Evolutionary conservation across 345 rosid genomes (phyloP), one percentile per base, ranked within the genome.

Genomic region (Linum tenue): DNA sequence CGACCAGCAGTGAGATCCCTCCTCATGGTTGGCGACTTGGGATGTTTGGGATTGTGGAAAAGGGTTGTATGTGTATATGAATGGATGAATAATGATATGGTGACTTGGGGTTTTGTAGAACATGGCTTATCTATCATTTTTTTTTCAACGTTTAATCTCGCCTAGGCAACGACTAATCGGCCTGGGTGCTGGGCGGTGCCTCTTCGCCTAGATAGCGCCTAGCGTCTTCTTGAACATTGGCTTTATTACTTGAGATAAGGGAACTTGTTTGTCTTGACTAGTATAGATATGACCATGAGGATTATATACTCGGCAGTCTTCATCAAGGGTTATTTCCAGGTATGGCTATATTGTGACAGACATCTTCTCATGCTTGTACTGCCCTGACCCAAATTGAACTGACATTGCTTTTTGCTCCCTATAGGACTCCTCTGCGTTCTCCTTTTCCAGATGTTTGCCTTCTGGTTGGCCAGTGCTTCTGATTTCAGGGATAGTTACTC

Each of bases 261-360:
- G 56, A 17, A 15, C 39, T 64, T 38, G 65, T 74, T 69, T 64
- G 77, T 56, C 89, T 87, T 85, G 74, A 88, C 89, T 70, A 38
- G 36, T 48, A 56, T 70, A 88, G 97, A 91, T 85, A 88, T 87
- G 97, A 74, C 74, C 53, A 75, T 81, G 71, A 86, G 97, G 85
- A 88, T 90, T 62, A 69, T 76, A 7, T 95, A 87, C 75, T 89
- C 94, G 60, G 88, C 86, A 57, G 35, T 56, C 55, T 71, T 66
- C 78, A 89, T 89, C 79, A 82, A 74, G 77, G 70, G 76, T 39
- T 85, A 85, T 81, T 94, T 94, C 81, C 67, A 85, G 99, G 95
- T 88, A 81, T 64, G 55, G 39, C 43, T 37, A 43, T 68, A 14
- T 5, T 12, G 59, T 59, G 42, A 9, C 38, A 43, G 55, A 60